Evolutionary conservation across 2,329 filamentous ascomycete genomes (phyloP), one percentile per base, ranked within the genome.

Genomic region (Graphiopsis chlorocephala): DNA sequence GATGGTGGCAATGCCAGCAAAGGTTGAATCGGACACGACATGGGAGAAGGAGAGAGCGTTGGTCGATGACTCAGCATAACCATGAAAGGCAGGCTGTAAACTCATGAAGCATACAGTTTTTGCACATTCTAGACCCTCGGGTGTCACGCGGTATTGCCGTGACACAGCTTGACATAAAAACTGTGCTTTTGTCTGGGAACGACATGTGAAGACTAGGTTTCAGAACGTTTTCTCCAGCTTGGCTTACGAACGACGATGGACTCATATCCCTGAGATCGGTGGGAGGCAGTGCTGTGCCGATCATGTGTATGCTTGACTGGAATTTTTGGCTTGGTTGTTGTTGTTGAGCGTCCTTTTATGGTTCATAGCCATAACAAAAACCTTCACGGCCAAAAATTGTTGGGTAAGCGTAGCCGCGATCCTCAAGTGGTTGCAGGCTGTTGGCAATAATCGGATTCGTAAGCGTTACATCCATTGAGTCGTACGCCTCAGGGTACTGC

Each of bases 401-500:
- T n/a, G 33, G 33, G 56, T 45, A 45, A 23, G 56, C 56, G 56
- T 33, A 33, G 31, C 31, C 15, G 31, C 42, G 56, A 58, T 58
- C 56, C 33, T 58, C 56, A 45, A 15, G 35, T 58, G 56, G 35
- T 45, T 58, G 56, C 35, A 45, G 56, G 29, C 56, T 45, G 35
- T 45, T 15, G 33, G 31, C 55, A 45, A 58, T 58, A 45, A 45
- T 58, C 35, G 56, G 33, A 58, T 58, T 45, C 29, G 33, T 42
- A 58, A 58, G 56, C 56, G 56, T 58, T 58, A 58, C 56, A 45
- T 58, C 56, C 56, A 58, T 35, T 58, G 56, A 58, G 33, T 58
- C 35, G 56, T 58, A 45, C 35, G 26, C 42, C 56, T 45, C 33
- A 45, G 35, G 35, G 56, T 58, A 58, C 56, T 58, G 28, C 35